Evolutionary conservation across 257 asterid species (phyloP), one percentile per base, ranked within the genome.

Genomic region (Solanum verrucosum): DNA sequence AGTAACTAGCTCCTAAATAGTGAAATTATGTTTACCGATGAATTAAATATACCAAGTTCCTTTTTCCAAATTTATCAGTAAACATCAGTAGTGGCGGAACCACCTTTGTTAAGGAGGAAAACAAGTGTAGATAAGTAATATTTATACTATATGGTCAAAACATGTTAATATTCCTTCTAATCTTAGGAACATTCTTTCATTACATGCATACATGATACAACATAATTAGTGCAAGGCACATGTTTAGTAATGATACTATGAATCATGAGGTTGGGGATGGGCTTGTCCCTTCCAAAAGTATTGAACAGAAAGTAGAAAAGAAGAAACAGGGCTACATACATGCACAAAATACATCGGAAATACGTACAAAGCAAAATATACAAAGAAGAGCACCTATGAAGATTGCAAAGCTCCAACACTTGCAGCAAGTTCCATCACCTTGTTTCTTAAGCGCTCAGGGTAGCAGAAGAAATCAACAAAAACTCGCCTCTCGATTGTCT

Each of bases 401-500:
- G 93, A 94, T 93, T 94, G 98, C 90, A 96, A 88, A 7, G 98
- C 98, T 92, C 98, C 91, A 23, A 96, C 96, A 31, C 98, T 95
- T 14, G 97, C 95, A 6, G 98, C 95, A 89, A 97, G 89, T 90
- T 96, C 99, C 94, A 96, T 95, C 38, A 96, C 98, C 90, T 96
- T 98, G 91, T 90, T 97, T 93, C 95, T 93, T 91, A 97, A 77
- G 0, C 98, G 98, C 18, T 97, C 99, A 1, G 98, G 98, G 85
- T 97, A 92, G 94, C 99, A 96, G 95, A 97, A 97, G 88, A 97
- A 97, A 90, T 97, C 98, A 14, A 97, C 98, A 77, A 96, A 96
- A 5, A 97, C 96, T 74, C 96, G 93, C 88, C 98, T 93, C 90
- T 96, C 98, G 12, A 97, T 92, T 23, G 96, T 92, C 92, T 95